Conservation (phyloP, 768 basidiomycete genomes). For the Leucogyrophana mollusca region DNA sequence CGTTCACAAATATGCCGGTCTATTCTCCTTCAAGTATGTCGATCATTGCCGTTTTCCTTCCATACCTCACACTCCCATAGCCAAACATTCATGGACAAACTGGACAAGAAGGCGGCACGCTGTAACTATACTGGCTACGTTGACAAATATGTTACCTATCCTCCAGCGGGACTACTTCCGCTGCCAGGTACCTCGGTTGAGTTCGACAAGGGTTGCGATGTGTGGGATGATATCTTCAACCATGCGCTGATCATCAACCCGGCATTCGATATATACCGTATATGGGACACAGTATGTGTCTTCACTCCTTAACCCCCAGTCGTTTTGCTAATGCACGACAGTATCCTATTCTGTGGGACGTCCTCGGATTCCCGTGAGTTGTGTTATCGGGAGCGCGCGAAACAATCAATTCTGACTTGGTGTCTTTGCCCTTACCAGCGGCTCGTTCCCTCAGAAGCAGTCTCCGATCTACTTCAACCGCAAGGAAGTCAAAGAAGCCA, state of each 20-base stretch:
- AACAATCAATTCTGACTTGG: too few relatives aligned
- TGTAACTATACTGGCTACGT: constrained; percentile 69
- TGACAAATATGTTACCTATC: constrained; percentile 62
- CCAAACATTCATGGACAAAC: constrained; percentile 56
- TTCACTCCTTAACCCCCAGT: neutral
- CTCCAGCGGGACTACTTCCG: constrained; percentile 65
- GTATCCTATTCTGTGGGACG: constrained; percentile 74
- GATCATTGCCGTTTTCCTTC: neutral
- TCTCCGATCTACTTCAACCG: constrained; percentile 71
- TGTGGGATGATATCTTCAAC: constrained; percentile 66
- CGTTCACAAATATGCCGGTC: constrained; percentile 67
- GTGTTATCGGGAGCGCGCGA: too few relatives aligned
- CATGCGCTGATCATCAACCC: constrained; percentile 65
- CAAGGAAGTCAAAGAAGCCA: constrained; percentile 58
- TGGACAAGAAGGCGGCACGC: constrained; percentile 48
- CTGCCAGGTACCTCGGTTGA: constrained; percentile 58
- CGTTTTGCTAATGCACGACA: constrained; percentile 9
- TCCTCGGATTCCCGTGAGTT: constrained; percentile 75
- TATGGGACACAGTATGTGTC: constrained; percentile 59
- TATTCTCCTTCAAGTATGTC: constrained; percentile 71
- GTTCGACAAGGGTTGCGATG: constrained; percentile 53
- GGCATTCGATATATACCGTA: constrained; percentile 75
- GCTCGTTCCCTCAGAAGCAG: constrained; percentile 54
- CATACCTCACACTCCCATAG: constrained; percentile 29
- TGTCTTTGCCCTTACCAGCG: constrained; percentile 36